Percentiles rank a stretch among this genome's conserved stretches.
phyloP scores from a whole-genome alignment of 2,329 filamentous ascomycete species.

The Epichloe amarillans region DNA sequence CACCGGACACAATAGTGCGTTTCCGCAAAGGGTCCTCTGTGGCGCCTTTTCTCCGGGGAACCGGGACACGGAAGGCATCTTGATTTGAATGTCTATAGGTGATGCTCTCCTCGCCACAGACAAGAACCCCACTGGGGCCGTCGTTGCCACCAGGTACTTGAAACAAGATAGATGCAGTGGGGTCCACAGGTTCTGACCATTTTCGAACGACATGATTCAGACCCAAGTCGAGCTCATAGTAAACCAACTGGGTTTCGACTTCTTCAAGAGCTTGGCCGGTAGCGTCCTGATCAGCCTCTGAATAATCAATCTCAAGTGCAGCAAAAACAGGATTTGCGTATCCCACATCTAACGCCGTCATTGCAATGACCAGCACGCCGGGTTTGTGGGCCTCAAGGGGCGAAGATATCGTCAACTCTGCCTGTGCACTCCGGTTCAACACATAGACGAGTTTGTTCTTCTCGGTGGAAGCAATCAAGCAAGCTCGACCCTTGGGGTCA shows the following conservation, averaged over 20 bases:
- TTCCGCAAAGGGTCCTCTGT: constrained; percentile 90
- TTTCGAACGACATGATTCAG: constrained; percentile 94
- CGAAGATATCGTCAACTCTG: constrained; percentile 91
- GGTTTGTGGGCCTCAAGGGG: constrained; percentile 92
- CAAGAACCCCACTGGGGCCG: constrained; percentile 86
- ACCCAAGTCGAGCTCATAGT: constrained; percentile 94
- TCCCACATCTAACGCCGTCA: constrained; percentile 83
- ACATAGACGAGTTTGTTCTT: constrained; percentile 99
- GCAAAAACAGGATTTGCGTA: constrained; percentile 97
- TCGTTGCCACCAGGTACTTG: constrained; percentile 90
- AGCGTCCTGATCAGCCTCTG: constrained; percentile 80
- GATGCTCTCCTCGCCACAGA: constrained; percentile 88
- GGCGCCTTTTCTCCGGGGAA: constrained; percentile 73
- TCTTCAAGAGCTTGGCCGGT: constrained; percentile 71
- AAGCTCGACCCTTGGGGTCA: constrained; percentile 91
- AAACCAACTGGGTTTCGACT: constrained; percentile 81
- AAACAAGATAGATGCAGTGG: constrained; percentile 79
- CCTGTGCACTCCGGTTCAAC: constrained; percentile 86
- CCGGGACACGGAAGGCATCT: constrained; percentile 74
- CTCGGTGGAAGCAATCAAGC: constrained; percentile 84
- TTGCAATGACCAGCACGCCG: constrained; percentile 75
- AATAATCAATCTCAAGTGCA: constrained; percentile 85
- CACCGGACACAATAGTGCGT: constrained; percentile 72
- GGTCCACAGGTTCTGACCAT: constrained; percentile 89
- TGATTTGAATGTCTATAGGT: constrained; percentile 97